phyloP scores from a whole-genome alignment of 139 green algal genomes.

The Chlorella ohadii region DNA sequence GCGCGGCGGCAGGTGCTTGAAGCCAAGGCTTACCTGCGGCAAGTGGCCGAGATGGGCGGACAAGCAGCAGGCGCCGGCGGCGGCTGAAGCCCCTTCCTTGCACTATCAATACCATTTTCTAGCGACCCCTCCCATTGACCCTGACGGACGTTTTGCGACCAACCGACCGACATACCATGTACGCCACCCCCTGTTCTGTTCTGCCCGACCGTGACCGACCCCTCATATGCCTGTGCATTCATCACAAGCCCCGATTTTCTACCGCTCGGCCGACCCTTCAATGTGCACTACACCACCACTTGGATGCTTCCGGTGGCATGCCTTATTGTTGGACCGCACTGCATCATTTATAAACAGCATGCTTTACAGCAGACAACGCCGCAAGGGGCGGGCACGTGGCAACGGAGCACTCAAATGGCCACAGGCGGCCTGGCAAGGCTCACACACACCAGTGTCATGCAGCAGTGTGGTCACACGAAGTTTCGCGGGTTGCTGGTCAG shows the following conservation, averaged over 20 bases:
- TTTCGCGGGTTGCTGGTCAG: too few species aligned
- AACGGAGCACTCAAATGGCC: too few species aligned
- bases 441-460: too few species aligned
- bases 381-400: too few species aligned
- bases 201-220: not conserved
- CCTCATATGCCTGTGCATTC: not conserved
- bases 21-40: constrained; percentile 46
- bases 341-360: not conserved
- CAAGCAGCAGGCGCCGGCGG: not conserved
- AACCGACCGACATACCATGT: not conserved
- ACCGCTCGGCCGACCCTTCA: not conserved
- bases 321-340: constrained; percentile 9
- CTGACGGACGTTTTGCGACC: not conserved
- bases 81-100: not conserved
- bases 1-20: constrained; percentile 41
- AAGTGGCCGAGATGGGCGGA: constrained; percentile 24
- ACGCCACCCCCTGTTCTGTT: too few species aligned
- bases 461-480: too few species aligned
- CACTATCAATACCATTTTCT: not conserved
- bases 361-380: too few species aligned
- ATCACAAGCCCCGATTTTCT: not conserved
- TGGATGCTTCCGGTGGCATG: too few species aligned
- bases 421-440: too few species aligned
- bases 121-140: not conserved
- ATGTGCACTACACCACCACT: too few species aligned